Evolutionary conservation across 192 early-diverging fungal genomes (phyloP), one percentile per base, ranked within the genome.

Genomic region (Backusella tarrabulga): DNA sequence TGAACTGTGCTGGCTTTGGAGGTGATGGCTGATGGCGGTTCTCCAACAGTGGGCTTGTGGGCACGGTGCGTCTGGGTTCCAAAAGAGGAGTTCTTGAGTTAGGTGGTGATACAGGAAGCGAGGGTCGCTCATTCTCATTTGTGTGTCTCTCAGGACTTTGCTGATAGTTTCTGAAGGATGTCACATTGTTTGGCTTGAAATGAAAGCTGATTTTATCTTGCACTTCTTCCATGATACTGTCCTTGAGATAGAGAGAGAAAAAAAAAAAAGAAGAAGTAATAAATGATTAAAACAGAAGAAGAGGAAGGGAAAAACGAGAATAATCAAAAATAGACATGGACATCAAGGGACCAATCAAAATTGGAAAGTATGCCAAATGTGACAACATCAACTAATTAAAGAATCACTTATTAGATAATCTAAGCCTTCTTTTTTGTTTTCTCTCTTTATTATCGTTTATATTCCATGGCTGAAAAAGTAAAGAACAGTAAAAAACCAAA

Each of bases 401-500:
- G 32, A 32, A 32, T 32, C 32, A 32, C 32, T 32, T 32, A 32
- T 32, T 32, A 32, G 32, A 32, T 32, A 54, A 54, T 54, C 52
- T 54, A 54, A 29, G 56, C 56, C 56, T 63, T 63, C 8, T 0
- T 60, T 6, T 23, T 26, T 26, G 0, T 23, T 11, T 9, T 68
- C n/a, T 11, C 23, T 68, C n/a, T 34, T 38, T 36, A 44, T 35
- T 38, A n/a, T 35, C 3, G 32, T 68, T 6, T 35, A 34, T 36
- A 21, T n/a, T 36, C 14, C 19, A 76, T 76, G 75, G 75, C 67
- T 11, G 75, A 76, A 68, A 40, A 42, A 69, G 67, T 23, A 9
- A 68, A 76, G 29, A 76, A 69, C 5, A 76, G 42, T 29, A 35
- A 67, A 68, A 76, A 68, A 29, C 75, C 75, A n/a, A 68, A 67